Percentiles rank a stretch among this genome's conserved stretches.
These are phyloP conservation scores for Stropharia rugosoannulata DNA, from an alignment of 768 basidiomycete genomes.

Conservation along the genomic window DNA sequence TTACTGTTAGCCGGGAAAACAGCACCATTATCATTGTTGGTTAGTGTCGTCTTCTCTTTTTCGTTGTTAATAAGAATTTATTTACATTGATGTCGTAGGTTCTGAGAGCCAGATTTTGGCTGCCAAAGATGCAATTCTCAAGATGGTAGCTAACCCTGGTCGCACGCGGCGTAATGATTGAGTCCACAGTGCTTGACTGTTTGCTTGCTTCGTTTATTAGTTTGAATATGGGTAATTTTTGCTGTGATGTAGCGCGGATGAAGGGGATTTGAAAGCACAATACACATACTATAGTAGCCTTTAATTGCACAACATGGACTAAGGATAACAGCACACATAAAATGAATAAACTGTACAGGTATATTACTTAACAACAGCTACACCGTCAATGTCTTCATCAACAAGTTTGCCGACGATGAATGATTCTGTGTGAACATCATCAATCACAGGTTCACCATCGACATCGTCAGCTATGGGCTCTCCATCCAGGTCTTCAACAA, in stretches of 20 bases:
- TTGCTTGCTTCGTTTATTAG: conserved; percentile 1
- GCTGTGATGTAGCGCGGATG: neutral
- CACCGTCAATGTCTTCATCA: no score
- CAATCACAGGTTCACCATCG: no score
- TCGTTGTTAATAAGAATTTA: conserved; percentile 9
- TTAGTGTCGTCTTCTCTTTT: conserved; percentile 81
- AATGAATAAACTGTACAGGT: no score
- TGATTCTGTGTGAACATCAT: neutral
- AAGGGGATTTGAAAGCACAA: conserved; percentile 6
- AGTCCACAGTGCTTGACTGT: conserved; percentile 6
- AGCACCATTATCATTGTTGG: conserved; percentile 86
- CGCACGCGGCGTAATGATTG: conserved; percentile 42
- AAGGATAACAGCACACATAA: no score
- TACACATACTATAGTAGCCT: conserved; percentile 2
- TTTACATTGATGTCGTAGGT: conserved; percentile 41
- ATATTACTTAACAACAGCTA: no score
- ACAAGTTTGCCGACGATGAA: neutral
- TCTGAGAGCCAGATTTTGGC: conserved; percentile 62
- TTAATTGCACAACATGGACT: conserved; percentile 3
- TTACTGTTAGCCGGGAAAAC: conserved; percentile 87
- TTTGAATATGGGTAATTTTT: conserved; percentile 4
- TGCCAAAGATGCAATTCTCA: conserved; percentile 79
- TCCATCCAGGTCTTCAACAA: conserved; percentile 20
- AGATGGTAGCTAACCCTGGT: conserved; percentile 44
- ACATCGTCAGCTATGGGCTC: no score